phyloP scores from a whole-genome alignment of 805 yeast species.

The Candida insectalens region DNA sequence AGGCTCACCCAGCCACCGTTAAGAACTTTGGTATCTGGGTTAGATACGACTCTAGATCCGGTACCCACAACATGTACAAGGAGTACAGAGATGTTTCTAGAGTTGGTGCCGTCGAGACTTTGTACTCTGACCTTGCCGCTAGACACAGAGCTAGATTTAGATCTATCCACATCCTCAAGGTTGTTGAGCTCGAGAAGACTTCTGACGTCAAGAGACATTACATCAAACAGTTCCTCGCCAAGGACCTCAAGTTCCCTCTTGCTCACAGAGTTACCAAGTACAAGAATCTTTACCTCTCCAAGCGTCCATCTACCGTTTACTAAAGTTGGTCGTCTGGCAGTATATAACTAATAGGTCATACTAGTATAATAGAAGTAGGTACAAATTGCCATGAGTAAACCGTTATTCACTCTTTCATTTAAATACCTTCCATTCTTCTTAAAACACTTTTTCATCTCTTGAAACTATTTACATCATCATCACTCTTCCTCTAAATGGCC shows the following conservation, averaged over 20 bases:
- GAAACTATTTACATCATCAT: no score
- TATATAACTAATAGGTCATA: neutral
- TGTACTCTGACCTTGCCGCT: slow-evolving; percentile 99
- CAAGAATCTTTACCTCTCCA: slow-evolving; percentile 77
- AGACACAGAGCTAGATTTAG: slow-evolving; percentile 99
- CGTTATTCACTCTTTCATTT: neutral
- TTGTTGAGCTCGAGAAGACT: slow-evolving; percentile 95
- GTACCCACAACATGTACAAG: slow-evolving; percentile 99
- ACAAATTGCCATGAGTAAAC: no score
- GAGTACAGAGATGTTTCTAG: slow-evolving; percentile 99
- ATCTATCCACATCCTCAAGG: slow-evolving; percentile 98
- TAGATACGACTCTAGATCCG: slow-evolving; percentile 99
- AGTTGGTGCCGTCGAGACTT: slow-evolving; percentile 96
- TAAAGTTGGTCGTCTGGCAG: slow-evolving; percentile 30
- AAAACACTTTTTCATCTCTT: neutral
- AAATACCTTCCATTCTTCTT: neutral
- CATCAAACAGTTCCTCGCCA: slow-evolving; percentile 92
- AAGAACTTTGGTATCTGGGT: slow-evolving; percentile 99
- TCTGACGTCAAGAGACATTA: slow-evolving; percentile 99
- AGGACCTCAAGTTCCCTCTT: slow-evolving; percentile 98
- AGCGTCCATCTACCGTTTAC: slow-evolving; percentile 97
- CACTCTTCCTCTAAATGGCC: no score
- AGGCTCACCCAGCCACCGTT: slow-evolving; percentile 97
- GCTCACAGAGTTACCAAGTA: slow-evolving; percentile 98
- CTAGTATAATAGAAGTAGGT: no score